Evolutionary conservation across 257 asterid genomes (phyloP), one percentile per base, ranked within the genome.

Genomic region (Vinca minor): DNA sequence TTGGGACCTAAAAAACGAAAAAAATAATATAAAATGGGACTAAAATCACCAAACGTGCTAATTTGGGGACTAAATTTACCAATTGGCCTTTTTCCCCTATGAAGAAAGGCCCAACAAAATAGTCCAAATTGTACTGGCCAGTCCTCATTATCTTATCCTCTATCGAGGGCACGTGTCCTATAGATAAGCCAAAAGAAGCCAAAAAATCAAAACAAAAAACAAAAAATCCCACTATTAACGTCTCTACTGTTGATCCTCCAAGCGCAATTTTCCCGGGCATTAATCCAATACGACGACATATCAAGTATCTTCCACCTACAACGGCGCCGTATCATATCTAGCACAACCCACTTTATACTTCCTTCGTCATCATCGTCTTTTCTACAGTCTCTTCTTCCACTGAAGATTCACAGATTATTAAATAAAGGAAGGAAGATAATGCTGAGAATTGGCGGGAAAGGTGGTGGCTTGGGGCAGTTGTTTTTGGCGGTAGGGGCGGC

Each of bases 401-500:
- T 17, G 21, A 14, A 44, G 14, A 44, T 8, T 1, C 1, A 44
- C 42, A 5, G 14, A 31, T 25, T 0, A 20, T 26, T 23, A 23
- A 31, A 57, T 57, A 1, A 34, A 34, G 0, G 8, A 21, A n/a
- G n/a, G n/a, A 17, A 12, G 49, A 74, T 52, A 75, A 45, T 86
- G 95, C 78, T 71, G 68, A 79, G 73, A 71, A 75, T 86, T 75
- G 87, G 84, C 81, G 90, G 86, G 72, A 84, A 84, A 77, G 82
- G 84, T 21, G 85, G 88, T 9, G 96, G 96, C 70, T 64, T 84
- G 3, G 98, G 92, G 63, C 94, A 88, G 79, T 72, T 91, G 28
- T 77, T 91, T 74, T 91, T 79, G 53, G 98, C 96, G 20, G 94
- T 75, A 0, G 94, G 92, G 76, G 98, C 92, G 57, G 89, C 94